Percentiles rank a stretch among this genome's conserved stretches.
Evolutionary conservation across 139 green algal genomes (phyloP).

Genomic region (Coelastrella sp.): DNA sequence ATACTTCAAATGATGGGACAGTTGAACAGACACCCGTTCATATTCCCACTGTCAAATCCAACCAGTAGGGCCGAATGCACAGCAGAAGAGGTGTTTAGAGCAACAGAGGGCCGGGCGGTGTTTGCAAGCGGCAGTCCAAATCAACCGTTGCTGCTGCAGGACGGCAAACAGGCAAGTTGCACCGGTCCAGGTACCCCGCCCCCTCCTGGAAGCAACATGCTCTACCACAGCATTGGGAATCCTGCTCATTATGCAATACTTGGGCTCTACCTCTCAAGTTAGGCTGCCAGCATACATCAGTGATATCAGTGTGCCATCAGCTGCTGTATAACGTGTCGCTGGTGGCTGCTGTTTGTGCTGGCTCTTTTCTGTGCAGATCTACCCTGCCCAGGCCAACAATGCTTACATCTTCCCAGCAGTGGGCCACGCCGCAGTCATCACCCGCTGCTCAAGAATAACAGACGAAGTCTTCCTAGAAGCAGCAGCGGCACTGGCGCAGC

Average conservation of each 20-base stretch:
- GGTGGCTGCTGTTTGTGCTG: background rate
- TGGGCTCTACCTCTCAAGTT: background rate
- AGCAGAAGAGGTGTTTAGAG: conserved; percentile 59
- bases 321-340: background rate
- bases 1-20: background rate
- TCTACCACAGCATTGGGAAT: background rate
- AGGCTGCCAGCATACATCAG: no score
- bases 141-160: background rate
- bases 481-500: conserved; percentile 65
- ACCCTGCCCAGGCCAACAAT: conserved; percentile 70
- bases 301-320: no score
- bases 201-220: background rate
- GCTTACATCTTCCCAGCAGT: conserved; percentile 82
- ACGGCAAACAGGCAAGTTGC: background rate
- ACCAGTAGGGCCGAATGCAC: conserved; percentile 91
- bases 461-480: conserved; percentile 68
- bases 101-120: conserved; percentile 59
- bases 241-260: background rate
- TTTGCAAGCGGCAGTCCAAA: conserved; percentile 37
- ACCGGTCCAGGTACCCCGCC: background rate
- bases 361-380: background rate
- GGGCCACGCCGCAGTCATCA: conserved; percentile 57
- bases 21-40: conserved; percentile 56
- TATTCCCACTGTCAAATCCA: conserved; percentile 93
- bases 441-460: conserved; percentile 13